Conservation (phyloP, 805 yeast species). For the Barnettozyma wickerhamii region DNA sequence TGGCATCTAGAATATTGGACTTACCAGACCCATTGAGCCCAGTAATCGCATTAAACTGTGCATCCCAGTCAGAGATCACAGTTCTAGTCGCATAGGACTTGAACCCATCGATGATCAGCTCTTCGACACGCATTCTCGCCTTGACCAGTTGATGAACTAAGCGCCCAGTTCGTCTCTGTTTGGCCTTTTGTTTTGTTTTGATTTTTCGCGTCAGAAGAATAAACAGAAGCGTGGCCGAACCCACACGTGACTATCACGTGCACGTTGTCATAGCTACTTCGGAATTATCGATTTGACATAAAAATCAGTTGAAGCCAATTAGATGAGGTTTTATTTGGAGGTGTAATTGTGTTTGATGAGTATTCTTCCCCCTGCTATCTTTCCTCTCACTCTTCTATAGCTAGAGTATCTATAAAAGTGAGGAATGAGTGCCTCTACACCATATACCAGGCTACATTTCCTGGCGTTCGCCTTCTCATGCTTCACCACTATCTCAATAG, state of each 20-base stretch:
- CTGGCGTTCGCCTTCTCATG: conserved; percentile 34
- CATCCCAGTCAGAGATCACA: conserved; percentile 92
- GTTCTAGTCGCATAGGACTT: conserved; percentile 97
- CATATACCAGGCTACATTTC: conserved; percentile 29
- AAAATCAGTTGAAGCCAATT: neutral
- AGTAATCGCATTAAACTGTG: conserved; percentile 95
- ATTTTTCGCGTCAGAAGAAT: conserved; percentile 1
- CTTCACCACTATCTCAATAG: conserved; percentile 35
- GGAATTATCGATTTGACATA: conserved; percentile 6
- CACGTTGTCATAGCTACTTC: neutral
- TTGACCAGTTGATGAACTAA: too few relatives aligned
- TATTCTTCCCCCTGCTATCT: too few relatives aligned
- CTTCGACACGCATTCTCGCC: conserved; percentile 58
- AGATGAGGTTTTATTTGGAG: too few relatives aligned
- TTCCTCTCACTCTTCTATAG: too few relatives aligned
- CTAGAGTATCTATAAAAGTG: too few relatives aligned
- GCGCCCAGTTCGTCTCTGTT: too few relatives aligned
- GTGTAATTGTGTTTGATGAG: neutral
- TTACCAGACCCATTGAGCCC: conserved; percentile 98
- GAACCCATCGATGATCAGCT: conserved; percentile 94
- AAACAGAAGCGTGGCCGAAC: neutral
- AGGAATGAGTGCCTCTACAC: too few relatives aligned
- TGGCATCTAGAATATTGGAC: conserved; percentile 93
- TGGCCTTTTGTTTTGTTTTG: conserved; percentile 4
- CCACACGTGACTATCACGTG: neutral